These are phyloP conservation scores for Trametes sanguinea DNA, from an alignment of 768 basidiomycete genomes.

Conservation along the genomic window DNA sequence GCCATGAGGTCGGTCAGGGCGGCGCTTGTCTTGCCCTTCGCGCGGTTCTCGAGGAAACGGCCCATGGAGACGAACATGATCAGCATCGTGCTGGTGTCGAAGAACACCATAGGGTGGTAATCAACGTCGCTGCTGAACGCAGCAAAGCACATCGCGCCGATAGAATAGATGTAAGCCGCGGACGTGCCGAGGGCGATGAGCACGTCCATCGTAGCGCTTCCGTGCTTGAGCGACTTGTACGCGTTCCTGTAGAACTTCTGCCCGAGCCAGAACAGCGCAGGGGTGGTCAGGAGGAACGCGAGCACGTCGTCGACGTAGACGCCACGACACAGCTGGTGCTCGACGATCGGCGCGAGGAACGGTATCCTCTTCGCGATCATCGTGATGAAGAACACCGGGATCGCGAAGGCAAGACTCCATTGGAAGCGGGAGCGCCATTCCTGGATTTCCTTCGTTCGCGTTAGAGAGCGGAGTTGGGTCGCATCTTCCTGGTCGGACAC, in stretches of 20 bases:
- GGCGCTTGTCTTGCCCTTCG: constrained; percentile 96
- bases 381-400: constrained; percentile 91
- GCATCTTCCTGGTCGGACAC: constrained; percentile 77
- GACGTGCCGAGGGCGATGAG: constrained; percentile 95
- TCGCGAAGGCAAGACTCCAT: constrained; percentile 73
- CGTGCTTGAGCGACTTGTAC: constrained; percentile 88
- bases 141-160: constrained; percentile 67
- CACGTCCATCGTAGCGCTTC: constrained; percentile 95
- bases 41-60: constrained; percentile 92
- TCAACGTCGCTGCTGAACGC: constrained; percentile 61
- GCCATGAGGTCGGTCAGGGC: constrained; percentile 97
- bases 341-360: constrained; percentile 55
- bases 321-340: constrained; percentile 55
- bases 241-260: constrained; percentile 85
- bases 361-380: constrained; percentile 81
- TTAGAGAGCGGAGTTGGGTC: constrained; percentile 84
- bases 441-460: constrained; percentile 86
- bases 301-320: constrained; percentile 84
- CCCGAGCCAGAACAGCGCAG: constrained; percentile 92
- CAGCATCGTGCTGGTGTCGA: constrained; percentile 99
- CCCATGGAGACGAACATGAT: constrained; percentile 97
- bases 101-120: constrained; percentile 86
- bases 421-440: constrained; percentile 85
- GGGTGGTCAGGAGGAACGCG: constrained; percentile 76
- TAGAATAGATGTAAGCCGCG: constrained; percentile 90